phyloP scores from a whole-genome alignment of 2,329 filamentous ascomycete species.

The Exophiala oligosperma region DNA sequence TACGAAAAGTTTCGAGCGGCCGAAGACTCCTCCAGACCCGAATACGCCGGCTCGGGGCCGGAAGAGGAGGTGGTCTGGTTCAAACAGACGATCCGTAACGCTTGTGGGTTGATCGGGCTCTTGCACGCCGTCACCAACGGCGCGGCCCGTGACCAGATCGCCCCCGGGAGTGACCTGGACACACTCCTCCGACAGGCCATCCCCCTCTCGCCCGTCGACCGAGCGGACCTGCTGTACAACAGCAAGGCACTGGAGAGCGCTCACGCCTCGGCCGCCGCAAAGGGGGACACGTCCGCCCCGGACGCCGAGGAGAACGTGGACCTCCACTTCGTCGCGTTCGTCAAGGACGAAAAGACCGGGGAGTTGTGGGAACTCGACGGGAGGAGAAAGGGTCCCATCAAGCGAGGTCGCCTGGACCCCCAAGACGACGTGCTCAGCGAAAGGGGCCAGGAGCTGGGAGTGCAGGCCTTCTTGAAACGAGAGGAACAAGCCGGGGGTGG shows the following conservation, averaged over 20 bases:
- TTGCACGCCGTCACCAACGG: constrained; percentile 83
- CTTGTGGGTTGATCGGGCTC: constrained; percentile 86
- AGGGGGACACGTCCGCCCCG: constrained; percentile 78
- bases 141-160: constrained; percentile 62
- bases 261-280: constrained; percentile 73
- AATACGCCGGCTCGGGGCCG: constrained; percentile 68
- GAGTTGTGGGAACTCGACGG: constrained; percentile 82
- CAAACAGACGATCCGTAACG: constrained; percentile 90
- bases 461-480: constrained; percentile 59
- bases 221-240: constrained; percentile 75
- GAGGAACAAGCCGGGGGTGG: constrained; percentile 57
- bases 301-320: constrained; percentile 79
- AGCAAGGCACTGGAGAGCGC: constrained; percentile 73
- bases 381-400: constrained; percentile 68
- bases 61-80: constrained; percentile 86
- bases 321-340: constrained; percentile 94
- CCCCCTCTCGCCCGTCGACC: constrained; percentile 63
- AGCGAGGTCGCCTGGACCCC: constrained; percentile 60
- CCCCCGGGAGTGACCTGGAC: constrained; percentile 47
- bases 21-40: constrained; percentile 66
- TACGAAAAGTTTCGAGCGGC: constrained; percentile 75
- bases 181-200: constrained; percentile 69
- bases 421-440: constrained; percentile 74
- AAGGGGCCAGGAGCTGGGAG: constrained; percentile 71
- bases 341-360: constrained; percentile 66